These are phyloP conservation scores for Actinidia chinensis DNA, from an alignment of 179 eudicot genomes.

Conservation along the genomic window DNA sequence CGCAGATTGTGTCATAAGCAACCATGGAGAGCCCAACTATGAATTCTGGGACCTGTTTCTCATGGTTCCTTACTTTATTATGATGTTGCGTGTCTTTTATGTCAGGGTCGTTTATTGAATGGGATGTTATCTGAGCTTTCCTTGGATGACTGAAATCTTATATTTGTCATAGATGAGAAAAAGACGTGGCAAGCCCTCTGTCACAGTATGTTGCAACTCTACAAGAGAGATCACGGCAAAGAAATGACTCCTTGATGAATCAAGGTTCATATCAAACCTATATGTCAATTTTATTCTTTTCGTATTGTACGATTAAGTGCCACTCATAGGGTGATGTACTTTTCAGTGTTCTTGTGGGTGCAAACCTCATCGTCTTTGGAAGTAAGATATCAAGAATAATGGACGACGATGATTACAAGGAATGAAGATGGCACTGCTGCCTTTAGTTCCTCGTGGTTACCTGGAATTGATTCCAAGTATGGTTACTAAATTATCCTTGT, in stretches of 20 bases:
- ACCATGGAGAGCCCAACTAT: background rate
- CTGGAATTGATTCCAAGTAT: constrained; percentile 61
- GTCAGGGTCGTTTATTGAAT: background rate
- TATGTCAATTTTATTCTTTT: background rate
- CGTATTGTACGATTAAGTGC: background rate
- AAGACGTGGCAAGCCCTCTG: constrained; percentile 67
- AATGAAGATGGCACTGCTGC: constrained; percentile 49
- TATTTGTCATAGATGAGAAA: constrained; percentile 56
- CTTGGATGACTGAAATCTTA: background rate
- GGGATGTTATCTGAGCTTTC: background rate
- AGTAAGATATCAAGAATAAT: constrained; percentile 42
- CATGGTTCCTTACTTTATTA: background rate
- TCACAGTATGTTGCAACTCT: constrained; percentile 58
- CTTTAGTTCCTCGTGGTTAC: constrained; percentile 62
- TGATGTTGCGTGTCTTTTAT: constrained; percentile 3
- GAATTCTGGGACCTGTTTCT: background rate
- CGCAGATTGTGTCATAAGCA: background rate
- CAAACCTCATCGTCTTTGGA: constrained; percentile 48
- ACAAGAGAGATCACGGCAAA: constrained; percentile 69
- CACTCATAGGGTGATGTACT: constrained; percentile 9
- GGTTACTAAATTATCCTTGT: constrained; percentile 9
- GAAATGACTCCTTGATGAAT: constrained; percentile 55
- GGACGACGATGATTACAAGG: constrained; percentile 34
- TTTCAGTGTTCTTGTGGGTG: constrained; percentile 74
- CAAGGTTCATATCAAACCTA: constrained; percentile 53